Evolutionary conservation across 1,284 basidiomycete genomes (phyloP), one percentile per base, ranked within the genome.

Genomic region (Marasmius tenuissimus): DNA sequence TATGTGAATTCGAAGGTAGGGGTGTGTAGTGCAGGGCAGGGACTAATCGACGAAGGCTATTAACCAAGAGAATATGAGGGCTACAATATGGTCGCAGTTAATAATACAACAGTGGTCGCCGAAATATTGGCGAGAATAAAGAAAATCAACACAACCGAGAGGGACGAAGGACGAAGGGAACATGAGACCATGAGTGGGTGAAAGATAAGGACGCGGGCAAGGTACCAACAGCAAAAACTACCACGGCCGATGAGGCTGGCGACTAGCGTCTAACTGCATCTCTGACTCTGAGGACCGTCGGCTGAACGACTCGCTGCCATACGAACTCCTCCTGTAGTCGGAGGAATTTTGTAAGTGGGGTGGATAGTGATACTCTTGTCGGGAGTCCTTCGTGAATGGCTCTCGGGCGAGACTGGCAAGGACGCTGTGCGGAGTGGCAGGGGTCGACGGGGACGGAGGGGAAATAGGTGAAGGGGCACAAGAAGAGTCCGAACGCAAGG

Each of bases 361-460:
- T 16, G 9, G 16, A 12, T 16, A 34, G 52, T 47, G 45, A 47
- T 47, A n/a, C 5, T 37, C 34, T 20, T 52, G 48, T 20, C 27
- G 48, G 3, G n/a, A 16, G 12, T 54, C 52, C 16, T 54, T 54
- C 38, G 37, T 1, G 5, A 54, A 16, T 7, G 34, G 4, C 52
- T 37, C 34, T n/a, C 34, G 52, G 14, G n/a, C 52, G 14, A 54
- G 20, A 14, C 27, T 35, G 12, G 52, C 39, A 16, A n/a, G 34
- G 4, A 38, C 37, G n/a, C 56, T 38, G n/a, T 61, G 62, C 4
- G 62, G 62, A 9, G 62, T 63, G 1, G 57, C 59, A n/a, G 62
- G 62, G 8, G 59, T 63, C n/a, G 62, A 55, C 33, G 62, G 62
- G 12, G 62, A 63, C 4, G 62, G 57, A 20, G 62, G 59, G 16